These are phyloP conservation scores for Emydomyces testavorans DNA, from an alignment of 2,329 filamentous ascomycete genomes.

Conservation along the genomic window DNA sequence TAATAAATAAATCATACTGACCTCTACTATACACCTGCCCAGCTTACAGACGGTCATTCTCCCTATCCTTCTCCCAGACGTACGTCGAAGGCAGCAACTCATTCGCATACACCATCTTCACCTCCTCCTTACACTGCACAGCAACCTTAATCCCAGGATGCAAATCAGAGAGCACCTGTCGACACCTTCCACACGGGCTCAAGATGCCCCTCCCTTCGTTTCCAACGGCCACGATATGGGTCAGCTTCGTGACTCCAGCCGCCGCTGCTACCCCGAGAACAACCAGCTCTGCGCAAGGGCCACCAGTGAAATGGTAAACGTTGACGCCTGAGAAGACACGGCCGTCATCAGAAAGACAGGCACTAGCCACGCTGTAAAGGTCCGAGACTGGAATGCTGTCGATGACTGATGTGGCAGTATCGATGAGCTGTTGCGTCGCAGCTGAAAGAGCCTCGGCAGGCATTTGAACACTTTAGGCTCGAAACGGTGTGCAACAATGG, in stretches of 20 bases:
- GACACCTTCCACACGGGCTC: constrained; percentile 23
- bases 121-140: constrained; percentile 13
- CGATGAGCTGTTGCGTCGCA: constrained; percentile 16
- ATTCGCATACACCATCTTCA: constrained; percentile 7
- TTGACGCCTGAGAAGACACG: constrained; percentile 22
- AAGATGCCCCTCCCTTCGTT: constrained; percentile 19
- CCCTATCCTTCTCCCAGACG: constrained; percentile 9
- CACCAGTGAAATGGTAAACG: constrained; percentile 24
- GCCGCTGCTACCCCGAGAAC: constrained; percentile 22
- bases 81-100: constrained; percentile 14
- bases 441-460: constrained; percentile 10
- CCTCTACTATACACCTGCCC: neutral
- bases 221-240: constrained; percentile 21
- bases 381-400: constrained; percentile 19
- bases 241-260: constrained; percentile 18
- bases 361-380: constrained; percentile 19
- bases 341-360: constrained; percentile 17
- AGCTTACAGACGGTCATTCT: constrained; percentile 2
- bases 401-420: constrained; percentile 18
- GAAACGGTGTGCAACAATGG: too few relatives aligned
- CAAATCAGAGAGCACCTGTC: constrained; percentile 22
- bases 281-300: constrained; percentile 24
- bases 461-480: constrained; percentile 2
- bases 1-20: too few relatives aligned
- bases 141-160: constrained; percentile 21